phyloP scores from a whole-genome alignment of 768 basidiomycete genomes.

The Podaxis sp. region DNA sequence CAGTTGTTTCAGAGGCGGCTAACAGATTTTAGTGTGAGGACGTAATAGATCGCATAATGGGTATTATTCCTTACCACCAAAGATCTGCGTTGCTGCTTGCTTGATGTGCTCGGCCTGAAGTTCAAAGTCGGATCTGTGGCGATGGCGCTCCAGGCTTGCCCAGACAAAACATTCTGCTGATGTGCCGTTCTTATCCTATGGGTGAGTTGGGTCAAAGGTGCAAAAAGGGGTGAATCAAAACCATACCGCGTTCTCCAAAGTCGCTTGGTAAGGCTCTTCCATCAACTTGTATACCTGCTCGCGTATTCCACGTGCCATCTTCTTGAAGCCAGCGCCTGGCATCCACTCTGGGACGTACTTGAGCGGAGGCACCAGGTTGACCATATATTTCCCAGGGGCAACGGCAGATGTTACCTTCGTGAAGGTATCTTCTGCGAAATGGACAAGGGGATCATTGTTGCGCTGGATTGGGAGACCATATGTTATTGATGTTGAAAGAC shows the following conservation, averaged over 20 bases:
- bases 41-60: not conserved
- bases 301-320: not conserved
- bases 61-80: not conserved
- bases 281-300: not conserved
- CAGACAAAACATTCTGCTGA: not conserved
- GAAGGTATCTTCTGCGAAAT: not conserved
- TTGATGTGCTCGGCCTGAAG: not conserved
- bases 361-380: slow-evolving; percentile 8
- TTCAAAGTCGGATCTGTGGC: not conserved
- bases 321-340: slow-evolving; percentile 11
- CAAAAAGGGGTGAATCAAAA: not conserved
- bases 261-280: not conserved
- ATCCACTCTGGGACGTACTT: slow-evolving; percentile 10
- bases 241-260: not conserved
- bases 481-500: not conserved
- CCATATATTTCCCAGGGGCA: not conserved
- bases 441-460: not conserved
- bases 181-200: not conserved
- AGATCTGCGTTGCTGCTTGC: not conserved
- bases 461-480: slow-evolving; percentile 8
- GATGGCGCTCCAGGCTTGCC: not conserved
- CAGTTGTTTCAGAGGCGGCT: slow-evolving; percentile 1
- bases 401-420: not conserved
- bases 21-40: no score
- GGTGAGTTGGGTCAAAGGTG: not conserved